Base-by-base conservation (phyloP, 169 alveolate species). In the Besnoitia besnoiti region DNA sequence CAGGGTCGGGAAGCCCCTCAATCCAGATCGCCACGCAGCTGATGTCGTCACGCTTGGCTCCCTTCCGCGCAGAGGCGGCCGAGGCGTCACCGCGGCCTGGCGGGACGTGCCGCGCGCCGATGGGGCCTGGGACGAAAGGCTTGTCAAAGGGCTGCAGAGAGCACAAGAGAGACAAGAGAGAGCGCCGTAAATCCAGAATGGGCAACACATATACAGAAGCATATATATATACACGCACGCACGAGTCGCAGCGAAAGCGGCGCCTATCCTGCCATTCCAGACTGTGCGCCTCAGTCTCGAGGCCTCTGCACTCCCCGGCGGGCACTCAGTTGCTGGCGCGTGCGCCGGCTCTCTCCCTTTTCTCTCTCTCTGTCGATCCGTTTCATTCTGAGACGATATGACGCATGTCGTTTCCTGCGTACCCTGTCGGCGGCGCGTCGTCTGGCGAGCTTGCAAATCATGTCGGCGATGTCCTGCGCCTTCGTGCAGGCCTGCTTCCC, bases 1-100 rank as follows among this genome's bases (percentile, higher is more conserved):
- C 16, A 39, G 82, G 82, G 12, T n/a, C 47, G 2, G 82, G 82
- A 24, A 37, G 46, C 39, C 82, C 92, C 40, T 61, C 96, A n/a
- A 95, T 95, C 96, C 96, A 95, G 35, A 92, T 85, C n/a, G 96
- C 96, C 62, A 95, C 96, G 91, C 96, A 95, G 50, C 95, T 90
- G 51, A 95, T 95, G 91, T 95, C 96, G 88, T 95, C 96, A 21
- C 92, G 92, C 85, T 95, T 95, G 51, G 92, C 95, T 4, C 96
- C 96, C 55, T 89, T 87, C 67, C 85, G 85, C n/a, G 46, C 51
- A 50, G 27, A 51, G 5, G 49, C 82, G 24, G 33, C 77, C 35
- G 67, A 55, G 27, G 47, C 82, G 55, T 77, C 55, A 39, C 82
- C 40, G 51, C 80, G 37, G 61, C 80, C 59, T 30, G 42, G 77